Base-by-base conservation (phyloP, 345 rosid species). In the Hibiscus tridactylites region DNA sequence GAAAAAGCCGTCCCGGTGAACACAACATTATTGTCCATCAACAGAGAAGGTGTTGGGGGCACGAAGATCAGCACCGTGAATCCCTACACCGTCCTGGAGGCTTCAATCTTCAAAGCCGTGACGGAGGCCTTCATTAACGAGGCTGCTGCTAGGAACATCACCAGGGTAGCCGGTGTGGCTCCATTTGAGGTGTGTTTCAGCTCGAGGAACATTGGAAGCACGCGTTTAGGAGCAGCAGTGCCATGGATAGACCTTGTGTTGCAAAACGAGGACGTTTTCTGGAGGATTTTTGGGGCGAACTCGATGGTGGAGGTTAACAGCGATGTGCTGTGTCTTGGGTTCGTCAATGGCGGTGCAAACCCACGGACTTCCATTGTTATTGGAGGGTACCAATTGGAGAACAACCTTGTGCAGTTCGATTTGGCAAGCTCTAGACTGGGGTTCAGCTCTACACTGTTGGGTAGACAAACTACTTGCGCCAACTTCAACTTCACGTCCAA, bases 51-150 rank as follows among this genome's bases (percentile, higher is more conserved):
- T 21, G 21, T 70, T 2, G 92, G 92, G 1, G 96, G 95, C 37
- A 92, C 96, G 15, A 90, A 88, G 74, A 81, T 92, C 75, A 90
- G 92, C 81, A 84, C 92, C 1, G 93, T 89, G 37, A 12, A 88
- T 3, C 91, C 96, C 0, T 89, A 89, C 88, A 89, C 93, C 0
- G 75, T 85, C 44, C 11, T 90, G 57, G 87, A 88, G 61, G 59
- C 79, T 4, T 84, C 96, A 2, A 86, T 90, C 52, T 88, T 26
- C 69, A 78, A 78, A 0, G 84, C 85, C 2, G 82, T 89, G 15
- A 83, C 83, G 0, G 58, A 73, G 2, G 85, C 87, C 3, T 90
- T 85, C 19, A 69, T 83, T 35, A 39, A 63, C 1, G 81, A 73
- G 59, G 74, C 83, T 0, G 74, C 85, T 0, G 79, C 81, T 0